Evolutionary conservation across 805 yeast species (phyloP).

Genomic region (Cyberlindnera euphorbiae): DNA sequence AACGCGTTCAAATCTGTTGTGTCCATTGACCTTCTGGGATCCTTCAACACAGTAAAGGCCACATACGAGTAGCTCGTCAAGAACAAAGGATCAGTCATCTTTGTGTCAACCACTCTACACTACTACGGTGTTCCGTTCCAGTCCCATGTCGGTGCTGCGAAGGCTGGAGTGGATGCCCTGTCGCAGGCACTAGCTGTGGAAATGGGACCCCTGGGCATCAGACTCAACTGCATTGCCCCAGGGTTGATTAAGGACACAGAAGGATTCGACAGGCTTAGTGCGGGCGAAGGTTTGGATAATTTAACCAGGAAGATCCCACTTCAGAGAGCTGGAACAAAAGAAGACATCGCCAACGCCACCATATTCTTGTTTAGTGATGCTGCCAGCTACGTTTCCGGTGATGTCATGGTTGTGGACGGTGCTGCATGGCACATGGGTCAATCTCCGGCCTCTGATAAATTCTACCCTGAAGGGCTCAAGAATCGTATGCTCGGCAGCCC

Average conservation of each 20-base stretch:
- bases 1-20: conserved; percentile 89
- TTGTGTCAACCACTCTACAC: conserved; percentile 87
- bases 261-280: conserved; percentile 65
- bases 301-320: conserved; percentile 44
- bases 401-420: conserved; percentile 81
- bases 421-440: conserved; percentile 81
- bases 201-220: conserved; percentile 83
- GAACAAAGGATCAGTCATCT: conserved; percentile 67
- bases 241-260: conserved; percentile 88
- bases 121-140: conserved; percentile 87
- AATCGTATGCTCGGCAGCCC: conserved; percentile 30
- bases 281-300: conserved; percentile 34
- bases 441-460: conserved; percentile 24
- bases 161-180: conserved; percentile 91
- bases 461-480: conserved; percentile 41
- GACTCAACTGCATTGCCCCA: conserved; percentile 85
- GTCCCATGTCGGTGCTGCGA: conserved; percentile 89
- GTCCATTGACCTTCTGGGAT: conserved; percentile 82
- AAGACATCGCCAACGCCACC: conserved; percentile 85
- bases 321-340: conserved; percentile 62
- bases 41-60: conserved; percentile 87
- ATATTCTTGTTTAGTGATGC: conserved; percentile 82
- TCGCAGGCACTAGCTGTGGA: conserved; percentile 84
- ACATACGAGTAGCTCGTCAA: conserved; percentile 57
- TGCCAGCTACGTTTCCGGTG: conserved; percentile 71